Evolutionary conservation across 192 early-diverging fungal genomes (phyloP).

Genomic region (Borealophlyctis nickersoniae): DNA sequence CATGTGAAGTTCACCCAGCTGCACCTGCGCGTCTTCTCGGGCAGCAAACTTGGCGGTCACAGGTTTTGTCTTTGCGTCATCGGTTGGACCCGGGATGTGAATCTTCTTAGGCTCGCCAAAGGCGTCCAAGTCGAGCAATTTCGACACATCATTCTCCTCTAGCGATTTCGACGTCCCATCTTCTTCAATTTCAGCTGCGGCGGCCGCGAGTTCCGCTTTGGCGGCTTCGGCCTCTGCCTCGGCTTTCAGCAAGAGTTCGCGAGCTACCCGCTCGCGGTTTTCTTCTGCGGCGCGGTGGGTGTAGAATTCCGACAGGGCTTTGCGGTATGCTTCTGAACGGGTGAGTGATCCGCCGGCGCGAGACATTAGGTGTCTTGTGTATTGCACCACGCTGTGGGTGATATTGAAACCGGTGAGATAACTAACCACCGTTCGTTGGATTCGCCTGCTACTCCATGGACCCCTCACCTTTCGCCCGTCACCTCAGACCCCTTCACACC

Average conservation of each 20-base stretch:
- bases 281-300: constrained; percentile 75
- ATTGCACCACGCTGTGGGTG: constrained; percentile 70
- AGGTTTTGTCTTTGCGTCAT: constrained; percentile 2
- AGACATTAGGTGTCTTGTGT: constrained; percentile 77
- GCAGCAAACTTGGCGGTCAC: background rate
- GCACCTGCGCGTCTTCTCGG: too few species aligned
- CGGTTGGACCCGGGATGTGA: background rate
- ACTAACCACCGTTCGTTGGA: background rate
- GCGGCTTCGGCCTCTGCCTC: constrained; percentile 12
- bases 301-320: constrained; percentile 80
- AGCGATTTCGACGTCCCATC: background rate
- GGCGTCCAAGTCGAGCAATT: background rate
- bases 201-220: background rate
- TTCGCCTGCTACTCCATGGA: background rate
- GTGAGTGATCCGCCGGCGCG: constrained; percentile 44
- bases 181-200: background rate
- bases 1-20: too few species aligned
- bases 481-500: constrained; percentile 42
- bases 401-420: background rate
- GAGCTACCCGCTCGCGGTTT: constrained; percentile 58
- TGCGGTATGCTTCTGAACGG: constrained; percentile 75
- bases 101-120: constrained; percentile 4
- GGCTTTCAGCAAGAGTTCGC: background rate
- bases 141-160: background rate
- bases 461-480: constrained; percentile 81